Base-by-base conservation (phyloP, 2,329 filamentous ascomycete genomes). In the Diaporthe sp. region DNA sequence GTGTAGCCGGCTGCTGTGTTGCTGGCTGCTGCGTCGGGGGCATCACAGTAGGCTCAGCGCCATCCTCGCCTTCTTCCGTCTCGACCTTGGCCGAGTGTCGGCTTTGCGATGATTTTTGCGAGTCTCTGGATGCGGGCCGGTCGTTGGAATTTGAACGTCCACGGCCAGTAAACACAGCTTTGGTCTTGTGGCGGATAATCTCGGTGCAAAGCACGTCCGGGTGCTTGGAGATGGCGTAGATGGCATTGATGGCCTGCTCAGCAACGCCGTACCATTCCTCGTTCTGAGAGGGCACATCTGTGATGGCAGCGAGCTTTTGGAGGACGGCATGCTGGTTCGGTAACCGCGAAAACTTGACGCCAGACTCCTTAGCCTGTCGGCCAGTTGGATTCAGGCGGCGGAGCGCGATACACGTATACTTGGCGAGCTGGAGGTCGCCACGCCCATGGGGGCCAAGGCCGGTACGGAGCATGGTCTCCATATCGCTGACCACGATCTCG, bases 241-340 rank as follows among this genome's bases (percentile, higher is more conserved):
- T 98, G 65, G 97, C 97, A 78, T 94, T 94, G 82, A 99, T 95
- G 12, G 97, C 96, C 85, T 99, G 97, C 82, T 99, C 97, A 28
- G 97, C 96, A 58, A 98, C 93, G 4, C 97, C 97, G 80, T 94
- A 96, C 94, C 97, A 99, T 82, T 99, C 97, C 82, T 97, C 97
- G 86, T 93, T 98, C 75, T 98, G 93, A 0, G 95, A 96, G 8
- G 92, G 89, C 7, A 98, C 92, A 78, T 98, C 95, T 25, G 94
- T 92, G 80, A 98, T 96, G 28, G 94, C 92, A 13, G 95, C 95
- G 12, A 99, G 88, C 80, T 94, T 94, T 5, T 89, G 87, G 39
- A 98, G 87, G 25, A 98, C 94, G 12, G 96, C 95, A 81, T 99
- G 96, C 75, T 98, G 96, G 80, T 98, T 99, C 7, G 94, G 90